These are phyloP conservation scores for Aspergillus sp. DNA, from an alignment of 2,329 filamentous ascomycete genomes.

Conservation along the genomic window DNA sequence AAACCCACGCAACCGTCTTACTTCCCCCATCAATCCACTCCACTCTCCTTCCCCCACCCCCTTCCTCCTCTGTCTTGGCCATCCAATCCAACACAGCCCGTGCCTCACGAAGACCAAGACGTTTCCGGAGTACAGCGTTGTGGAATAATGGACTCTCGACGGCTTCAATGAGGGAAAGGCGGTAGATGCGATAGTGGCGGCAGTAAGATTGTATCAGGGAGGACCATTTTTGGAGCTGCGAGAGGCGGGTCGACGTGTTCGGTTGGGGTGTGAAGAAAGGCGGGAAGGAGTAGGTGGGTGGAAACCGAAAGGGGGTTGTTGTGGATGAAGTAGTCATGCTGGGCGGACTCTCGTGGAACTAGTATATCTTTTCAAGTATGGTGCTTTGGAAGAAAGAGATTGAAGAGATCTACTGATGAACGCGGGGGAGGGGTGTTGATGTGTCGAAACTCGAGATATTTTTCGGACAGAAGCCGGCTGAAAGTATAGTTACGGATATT, in stretches of 20 bases:
- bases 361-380: too few species aligned
- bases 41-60: constrained; percentile 41
- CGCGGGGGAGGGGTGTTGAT: neutral
- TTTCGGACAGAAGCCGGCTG: too few species aligned
- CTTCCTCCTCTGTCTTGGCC: constrained; percentile 39
- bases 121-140: constrained; percentile 39
- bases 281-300: constrained; percentile 43
- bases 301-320: constrained; percentile 31
- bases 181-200: constrained; percentile 67
- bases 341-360: neutral
- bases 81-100: constrained; percentile 52
- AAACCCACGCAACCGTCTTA: constrained; percentile 63
- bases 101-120: constrained; percentile 48
- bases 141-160: constrained; percentile 54
- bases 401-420: neutral
- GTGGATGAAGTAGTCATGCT: neutral
- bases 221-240: constrained; percentile 74
- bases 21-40: constrained; percentile 54
- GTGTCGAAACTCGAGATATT: neutral
- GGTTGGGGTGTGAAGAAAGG: constrained; percentile 48
- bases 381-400: too few species aligned
- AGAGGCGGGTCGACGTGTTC: constrained; percentile 38
- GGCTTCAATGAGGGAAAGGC: constrained; percentile 60
- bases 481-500: too few species aligned
- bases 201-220: constrained; percentile 77